Evolutionary conservation across 2,329 filamentous ascomycete species (phyloP).

Genomic region (Fusarium duplospermum): DNA sequence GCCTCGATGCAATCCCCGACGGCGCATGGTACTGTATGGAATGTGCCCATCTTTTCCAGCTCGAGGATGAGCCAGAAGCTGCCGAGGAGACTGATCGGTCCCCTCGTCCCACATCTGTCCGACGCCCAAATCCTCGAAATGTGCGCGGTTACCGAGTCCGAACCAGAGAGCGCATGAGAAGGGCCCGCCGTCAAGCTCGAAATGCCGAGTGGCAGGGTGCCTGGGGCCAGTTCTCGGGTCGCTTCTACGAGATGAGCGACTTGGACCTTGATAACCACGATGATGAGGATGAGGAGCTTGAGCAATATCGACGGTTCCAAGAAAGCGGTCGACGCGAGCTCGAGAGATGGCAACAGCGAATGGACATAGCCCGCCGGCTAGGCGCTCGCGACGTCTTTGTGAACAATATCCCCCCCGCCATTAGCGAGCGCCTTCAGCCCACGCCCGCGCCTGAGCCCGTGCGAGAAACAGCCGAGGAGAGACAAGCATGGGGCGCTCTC

Average conservation of each 20-base stretch:
- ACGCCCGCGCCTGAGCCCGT: constrained; percentile 65
- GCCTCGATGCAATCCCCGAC: constrained; percentile 78
- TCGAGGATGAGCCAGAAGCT: constrained; percentile 46
- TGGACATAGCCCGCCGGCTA: constrained; percentile 83
- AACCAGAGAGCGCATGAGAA: constrained; percentile 68
- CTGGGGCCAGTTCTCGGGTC: constrained; percentile 74
- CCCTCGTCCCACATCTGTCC: constrained; percentile 45
- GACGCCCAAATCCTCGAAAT: constrained; percentile 48
- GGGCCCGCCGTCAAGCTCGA: constrained; percentile 71
- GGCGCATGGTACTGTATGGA: constrained; percentile 93
- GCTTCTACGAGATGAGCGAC: constrained; percentile 68
- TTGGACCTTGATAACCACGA: constrained; percentile 56
- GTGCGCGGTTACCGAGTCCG: constrained; percentile 56
- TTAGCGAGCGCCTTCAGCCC: constrained; percentile 72
- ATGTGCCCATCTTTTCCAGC: constrained; percentile 69
- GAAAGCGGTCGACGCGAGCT: constrained; percentile 68
- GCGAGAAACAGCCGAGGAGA: constrained; percentile 81
- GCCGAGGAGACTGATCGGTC: constrained; percentile 51
- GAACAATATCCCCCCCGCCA: constrained; percentile 65
- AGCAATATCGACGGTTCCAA: constrained; percentile 65
- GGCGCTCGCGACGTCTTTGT: constrained; percentile 80
- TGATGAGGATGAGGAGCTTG: constrained; percentile 78
- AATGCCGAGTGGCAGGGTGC: constrained; percentile 90
- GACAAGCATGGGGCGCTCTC: constrained; percentile 89
- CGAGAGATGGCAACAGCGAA: constrained; percentile 84